Percentiles rank a stretch among this genome's conserved stretches.
Conservation (phyloP, 129 eudicot species). For the Heracleum sosnowskyi region DNA sequence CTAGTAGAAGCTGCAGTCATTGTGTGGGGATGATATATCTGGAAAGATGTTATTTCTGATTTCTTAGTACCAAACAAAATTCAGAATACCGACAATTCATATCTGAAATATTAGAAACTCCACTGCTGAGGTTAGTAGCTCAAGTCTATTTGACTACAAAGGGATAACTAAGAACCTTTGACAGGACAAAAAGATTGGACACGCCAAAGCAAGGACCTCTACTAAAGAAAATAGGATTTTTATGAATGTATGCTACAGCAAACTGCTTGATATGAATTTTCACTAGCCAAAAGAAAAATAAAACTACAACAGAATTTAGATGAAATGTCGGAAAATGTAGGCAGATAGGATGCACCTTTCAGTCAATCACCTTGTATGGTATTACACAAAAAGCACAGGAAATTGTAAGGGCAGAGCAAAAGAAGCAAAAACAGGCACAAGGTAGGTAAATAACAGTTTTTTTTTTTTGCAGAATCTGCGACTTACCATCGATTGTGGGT, state of each 20-base stretch:
- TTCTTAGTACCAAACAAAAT: constrained; percentile 10
- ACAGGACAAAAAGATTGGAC: not conserved
- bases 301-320: not conserved
- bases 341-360: too few species aligned
- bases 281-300: not conserved
- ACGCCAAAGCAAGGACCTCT: not conserved
- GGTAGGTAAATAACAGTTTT: not conserved
- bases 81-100: not conserved
- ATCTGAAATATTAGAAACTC: not conserved
- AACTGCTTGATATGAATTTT: not conserved
- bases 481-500: constrained; percentile 49
- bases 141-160: not conserved
- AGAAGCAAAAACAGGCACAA: not conserved
- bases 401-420: too few species aligned
- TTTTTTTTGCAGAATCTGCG: not conserved
- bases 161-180: not conserved
- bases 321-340: not conserved
- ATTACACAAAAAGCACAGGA: too few species aligned
- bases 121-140: not conserved
- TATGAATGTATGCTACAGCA: not conserved
- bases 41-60: constrained; percentile 9
- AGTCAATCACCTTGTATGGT: not conserved
- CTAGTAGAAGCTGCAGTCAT: constrained; percentile 31
- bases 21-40: constrained; percentile 40
- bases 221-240: not conserved